These are phyloP conservation scores for Metschnikowia gruessii DNA, from an alignment of 805 yeast species.

Conservation along the genomic window DNA sequence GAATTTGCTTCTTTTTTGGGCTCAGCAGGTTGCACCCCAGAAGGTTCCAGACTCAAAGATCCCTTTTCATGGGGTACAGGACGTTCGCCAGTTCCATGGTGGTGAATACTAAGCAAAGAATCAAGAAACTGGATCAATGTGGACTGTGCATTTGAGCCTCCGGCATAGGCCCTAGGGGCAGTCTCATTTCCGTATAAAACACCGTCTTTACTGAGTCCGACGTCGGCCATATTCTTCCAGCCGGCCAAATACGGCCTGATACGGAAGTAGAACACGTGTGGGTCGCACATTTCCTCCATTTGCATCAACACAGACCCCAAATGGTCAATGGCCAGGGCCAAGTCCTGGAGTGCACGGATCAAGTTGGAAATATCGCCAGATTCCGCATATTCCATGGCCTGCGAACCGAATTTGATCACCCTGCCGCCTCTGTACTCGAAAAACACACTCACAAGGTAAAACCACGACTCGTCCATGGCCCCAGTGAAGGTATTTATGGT, in stretches of 20 bases:
- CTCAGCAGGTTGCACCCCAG: constrained; percentile 2
- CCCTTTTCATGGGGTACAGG: constrained; percentile 24
- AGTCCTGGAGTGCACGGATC: constrained; percentile 47
- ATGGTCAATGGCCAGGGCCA: constrained; percentile 74
- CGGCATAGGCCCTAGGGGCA: constrained; percentile 58
- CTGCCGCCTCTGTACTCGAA: constrained; percentile 82
- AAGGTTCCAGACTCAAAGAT: background rate
- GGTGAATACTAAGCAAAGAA: constrained; percentile 70
- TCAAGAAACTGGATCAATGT: constrained; percentile 87
- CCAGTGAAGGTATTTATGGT: constrained; percentile 87
- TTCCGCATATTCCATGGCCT: constrained; percentile 58
- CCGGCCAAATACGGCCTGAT: constrained; percentile 91
- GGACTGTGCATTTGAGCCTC: constrained; percentile 94
- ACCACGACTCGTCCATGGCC: constrained; percentile 89
- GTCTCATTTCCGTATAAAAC: constrained; percentile 69
- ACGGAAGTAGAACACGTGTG: constrained; percentile 83
- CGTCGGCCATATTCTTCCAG: constrained; percentile 88
- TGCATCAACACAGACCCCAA: constrained; percentile 70
- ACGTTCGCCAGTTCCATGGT: constrained; percentile 70
- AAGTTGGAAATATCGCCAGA: constrained; percentile 43
- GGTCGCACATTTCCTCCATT: constrained; percentile 94
- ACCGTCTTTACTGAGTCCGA: constrained; percentile 70
- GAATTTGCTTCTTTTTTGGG: constrained; percentile 28
- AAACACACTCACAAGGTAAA: constrained; percentile 81
- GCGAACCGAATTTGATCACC: constrained; percentile 63